A percentile compares a stretch with the other conserved stretches of the same genome.
Conservation (phyloP, 1,139 yeast genomes). For the Chernovozyma aurita region DNA sequence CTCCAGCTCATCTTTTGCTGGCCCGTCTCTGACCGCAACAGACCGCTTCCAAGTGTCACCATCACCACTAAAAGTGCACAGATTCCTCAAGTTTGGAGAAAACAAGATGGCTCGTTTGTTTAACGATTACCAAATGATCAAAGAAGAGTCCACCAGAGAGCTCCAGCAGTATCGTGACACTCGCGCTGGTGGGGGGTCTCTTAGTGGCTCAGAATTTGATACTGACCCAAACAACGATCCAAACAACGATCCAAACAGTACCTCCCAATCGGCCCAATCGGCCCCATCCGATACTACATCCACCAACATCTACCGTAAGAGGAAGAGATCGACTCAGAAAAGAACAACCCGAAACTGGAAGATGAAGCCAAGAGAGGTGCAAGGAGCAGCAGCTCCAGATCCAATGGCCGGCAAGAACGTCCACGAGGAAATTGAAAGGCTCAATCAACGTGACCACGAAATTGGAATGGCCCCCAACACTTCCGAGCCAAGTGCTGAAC, state of each 20-base stretch:
- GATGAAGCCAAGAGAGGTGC: conserved; percentile 39
- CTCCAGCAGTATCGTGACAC: no score
- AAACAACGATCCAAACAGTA: no score
- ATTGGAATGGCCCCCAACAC: no score
- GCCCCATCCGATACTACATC: conserved; percentile 1
- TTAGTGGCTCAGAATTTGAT: not conserved
- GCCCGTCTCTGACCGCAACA: no score
- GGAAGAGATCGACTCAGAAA: conserved; percentile 48
- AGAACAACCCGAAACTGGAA: conserved; percentile 61
- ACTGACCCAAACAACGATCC: not conserved
- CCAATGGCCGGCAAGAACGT: conserved; percentile 31
- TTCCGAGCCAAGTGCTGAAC: not conserved
- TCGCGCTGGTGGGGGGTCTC: no score
- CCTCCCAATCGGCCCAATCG: not conserved
- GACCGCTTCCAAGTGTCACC: conserved; percentile 38
- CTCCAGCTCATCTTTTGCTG: no score
- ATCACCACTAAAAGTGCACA: conserved; percentile 39
- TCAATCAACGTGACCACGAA: conserved; percentile 12
- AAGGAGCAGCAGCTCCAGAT: conserved; percentile 21
- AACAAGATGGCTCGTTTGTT: conserved; percentile 33
- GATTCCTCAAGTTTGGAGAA: conserved; percentile 27
- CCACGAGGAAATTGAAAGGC: conserved; percentile 33
- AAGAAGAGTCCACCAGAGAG: not conserved
- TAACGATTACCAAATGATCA: conserved; percentile 28
- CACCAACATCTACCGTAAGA: conserved; percentile 14